Evolutionary conservation across 805 yeast species (phyloP), one percentile per base, ranked within the genome.

Genomic region (Candida pseudofarinosa): DNA sequence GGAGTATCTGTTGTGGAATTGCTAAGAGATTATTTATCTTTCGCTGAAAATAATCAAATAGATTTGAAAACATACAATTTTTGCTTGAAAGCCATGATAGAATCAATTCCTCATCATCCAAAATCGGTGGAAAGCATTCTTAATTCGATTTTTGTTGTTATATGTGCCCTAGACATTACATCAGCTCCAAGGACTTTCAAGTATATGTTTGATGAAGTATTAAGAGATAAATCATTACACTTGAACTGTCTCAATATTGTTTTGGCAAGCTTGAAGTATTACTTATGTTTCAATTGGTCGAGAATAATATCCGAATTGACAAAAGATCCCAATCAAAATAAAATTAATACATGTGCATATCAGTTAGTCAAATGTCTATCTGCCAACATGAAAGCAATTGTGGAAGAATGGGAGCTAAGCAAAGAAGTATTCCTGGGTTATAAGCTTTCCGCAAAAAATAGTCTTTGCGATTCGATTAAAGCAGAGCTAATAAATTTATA

Each of bases 211-310:
- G 35, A 45, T 13, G 20, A 37, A n/a, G 15, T 37, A 33, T 42
- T 42, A 26, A 26, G 13, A n/a, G 30, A 35, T 17, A 26, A 31
- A 16, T 26, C 26, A 4, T 19, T 16, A 28, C 20, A 39, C 16
- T 31, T 20, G 4, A 28, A 34, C 20, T 32, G 34, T 15, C 6
- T 32, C 7, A 13, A 35, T 37, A 10, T 45, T 3, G 39, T 37
- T 7, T 19, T 49, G 13, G 26, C 39, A 38, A 40, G 53, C 33
- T 16, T 50, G 8, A 46, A 46, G 33, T 50, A 40, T 33, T 51
- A 53, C 26, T 19, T 52, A 14, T 50, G 53, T 35, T 43, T 46
- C 34, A 51, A 53, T 34, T 41, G 40, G 32, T 6, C n/a, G 4
- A 17, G 23, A 3, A 42, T 53, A 7, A 33, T 44, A 3, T 15